These are phyloP conservation scores for Aspergillus alliaceus DNA, from an alignment of 2,329 filamentous ascomycete genomes.

Conservation along the genomic window DNA sequence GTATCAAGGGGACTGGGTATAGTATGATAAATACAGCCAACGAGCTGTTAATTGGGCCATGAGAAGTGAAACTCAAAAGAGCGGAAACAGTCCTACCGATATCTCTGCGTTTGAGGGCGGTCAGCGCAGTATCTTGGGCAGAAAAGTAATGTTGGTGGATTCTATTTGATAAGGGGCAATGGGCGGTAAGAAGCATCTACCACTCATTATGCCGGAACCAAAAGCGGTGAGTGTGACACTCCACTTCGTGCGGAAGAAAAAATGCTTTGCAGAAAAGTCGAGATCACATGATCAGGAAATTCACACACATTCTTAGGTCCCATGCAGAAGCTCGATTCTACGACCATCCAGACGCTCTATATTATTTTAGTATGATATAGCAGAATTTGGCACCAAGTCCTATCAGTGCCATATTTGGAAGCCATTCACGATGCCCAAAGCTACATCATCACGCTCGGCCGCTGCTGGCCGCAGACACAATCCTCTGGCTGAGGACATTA, in stretches of 20 bases:
- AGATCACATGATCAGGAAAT: constrained; percentile 36
- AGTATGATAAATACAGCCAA: not conserved
- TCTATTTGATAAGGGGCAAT: constrained; percentile 7
- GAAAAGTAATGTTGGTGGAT: constrained; percentile 3
- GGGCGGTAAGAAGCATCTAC: not conserved
- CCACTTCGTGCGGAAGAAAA: constrained; percentile 15
- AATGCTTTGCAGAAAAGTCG: constrained; percentile 33
- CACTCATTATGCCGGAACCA: not conserved
- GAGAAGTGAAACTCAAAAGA: not conserved
- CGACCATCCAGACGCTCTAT: not conserved
- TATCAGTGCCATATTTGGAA: not conserved
- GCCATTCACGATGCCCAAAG: constrained; percentile 70
- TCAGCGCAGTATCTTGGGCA: constrained; percentile 12
- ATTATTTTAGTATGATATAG: not conserved
- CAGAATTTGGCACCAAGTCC: not conserved
- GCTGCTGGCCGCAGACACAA: constrained; percentile 72
- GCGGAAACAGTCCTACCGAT: not conserved
- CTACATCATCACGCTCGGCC: constrained; percentile 58
- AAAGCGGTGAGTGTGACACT: constrained; percentile 19
- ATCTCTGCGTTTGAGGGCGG: constrained; percentile 6
- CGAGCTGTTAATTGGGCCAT: not conserved
- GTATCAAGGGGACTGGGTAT: not conserved
- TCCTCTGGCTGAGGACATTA: constrained; percentile 84
- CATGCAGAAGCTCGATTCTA: not conserved
- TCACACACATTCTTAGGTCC: constrained; percentile 31